A percentile compares a stretch with the other conserved stretches of the same genome.
phyloP scores from a whole-genome alignment of 805 yeast species.

The Ogataea trehaloabstinens region DNA sequence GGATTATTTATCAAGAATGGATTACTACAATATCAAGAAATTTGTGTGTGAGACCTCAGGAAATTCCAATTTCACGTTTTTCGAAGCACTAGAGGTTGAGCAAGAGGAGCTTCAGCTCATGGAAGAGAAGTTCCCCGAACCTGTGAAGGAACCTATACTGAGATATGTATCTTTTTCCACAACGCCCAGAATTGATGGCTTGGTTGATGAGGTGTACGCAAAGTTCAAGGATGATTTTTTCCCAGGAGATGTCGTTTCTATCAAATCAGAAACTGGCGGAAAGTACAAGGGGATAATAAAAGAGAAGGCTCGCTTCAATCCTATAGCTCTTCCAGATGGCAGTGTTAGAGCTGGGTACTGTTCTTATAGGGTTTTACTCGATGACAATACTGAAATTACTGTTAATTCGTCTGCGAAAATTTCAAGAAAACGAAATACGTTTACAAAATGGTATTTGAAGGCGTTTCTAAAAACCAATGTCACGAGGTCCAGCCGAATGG shows the following conservation, averaged over 20 bases:
- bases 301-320: conserved; percentile 80
- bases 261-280: conserved; percentile 46
- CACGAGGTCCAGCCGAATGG: conserved; percentile 74
- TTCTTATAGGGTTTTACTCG: conserved; percentile 68
- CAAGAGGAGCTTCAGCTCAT: conserved; percentile 59
- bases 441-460: conserved; percentile 86
- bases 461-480: conserved; percentile 81
- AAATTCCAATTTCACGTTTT: conserved; percentile 83
- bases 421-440: conserved; percentile 77
- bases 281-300: conserved; percentile 60
- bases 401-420: conserved; percentile 68
- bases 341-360: conserved; percentile 43
- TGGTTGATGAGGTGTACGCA: conserved; percentile 83
- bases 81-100: conserved; percentile 84
- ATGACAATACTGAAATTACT: conserved; percentile 52
- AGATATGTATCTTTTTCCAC: conserved; percentile 79
- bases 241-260: conserved; percentile 83
- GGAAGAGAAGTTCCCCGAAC: conserved; percentile 83
- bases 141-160: conserved; percentile 88
- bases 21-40: conserved; percentile 69
- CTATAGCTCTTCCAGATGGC: conserved; percentile 38
- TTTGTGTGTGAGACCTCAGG: conserved; percentile 97
- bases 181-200: conserved; percentile 75
- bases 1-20: conserved; percentile 68
- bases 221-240: conserved; percentile 79